Evolutionary conservation across 345 rosid species (phyloP).

Genomic region (Raphanus raphanistrum): DNA sequence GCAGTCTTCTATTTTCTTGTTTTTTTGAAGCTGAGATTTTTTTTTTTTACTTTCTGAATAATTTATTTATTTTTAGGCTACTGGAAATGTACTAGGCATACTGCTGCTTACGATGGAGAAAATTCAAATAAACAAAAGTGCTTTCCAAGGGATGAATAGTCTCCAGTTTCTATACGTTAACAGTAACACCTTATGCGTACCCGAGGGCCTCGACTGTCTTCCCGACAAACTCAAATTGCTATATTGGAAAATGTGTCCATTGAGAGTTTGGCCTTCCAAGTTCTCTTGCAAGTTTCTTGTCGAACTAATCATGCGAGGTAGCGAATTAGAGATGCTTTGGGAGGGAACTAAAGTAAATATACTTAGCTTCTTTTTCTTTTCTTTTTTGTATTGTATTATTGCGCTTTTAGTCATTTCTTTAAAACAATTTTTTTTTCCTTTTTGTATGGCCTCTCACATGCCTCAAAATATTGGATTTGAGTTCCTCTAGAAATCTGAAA

Average conservation of each 20-base stretch:
- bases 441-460: background rate
- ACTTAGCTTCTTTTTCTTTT: background rate
- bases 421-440: background rate
- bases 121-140: background rate
- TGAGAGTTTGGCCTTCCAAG: constrained; percentile 9
- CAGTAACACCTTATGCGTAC: background rate
- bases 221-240: background rate
- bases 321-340: constrained; percentile 35
- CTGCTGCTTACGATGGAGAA: background rate
- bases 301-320: background rate
- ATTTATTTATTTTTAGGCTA: background rate
- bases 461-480: background rate
- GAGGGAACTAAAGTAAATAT: constrained; percentile 18
- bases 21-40: background rate
- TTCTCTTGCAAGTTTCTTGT: constrained; percentile 14
- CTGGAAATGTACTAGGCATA: background rate
- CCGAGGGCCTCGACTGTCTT: background rate
- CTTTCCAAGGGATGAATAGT: background rate
- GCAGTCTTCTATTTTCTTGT: background rate
- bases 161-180: background rate
- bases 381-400: background rate
- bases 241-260: background rate
- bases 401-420: background rate
- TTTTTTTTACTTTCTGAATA: background rate
- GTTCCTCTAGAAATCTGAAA: background rate